phyloP scores from a whole-genome alignment of 2,329 filamentous ascomycete species.

The Xylaria sp. region DNA sequence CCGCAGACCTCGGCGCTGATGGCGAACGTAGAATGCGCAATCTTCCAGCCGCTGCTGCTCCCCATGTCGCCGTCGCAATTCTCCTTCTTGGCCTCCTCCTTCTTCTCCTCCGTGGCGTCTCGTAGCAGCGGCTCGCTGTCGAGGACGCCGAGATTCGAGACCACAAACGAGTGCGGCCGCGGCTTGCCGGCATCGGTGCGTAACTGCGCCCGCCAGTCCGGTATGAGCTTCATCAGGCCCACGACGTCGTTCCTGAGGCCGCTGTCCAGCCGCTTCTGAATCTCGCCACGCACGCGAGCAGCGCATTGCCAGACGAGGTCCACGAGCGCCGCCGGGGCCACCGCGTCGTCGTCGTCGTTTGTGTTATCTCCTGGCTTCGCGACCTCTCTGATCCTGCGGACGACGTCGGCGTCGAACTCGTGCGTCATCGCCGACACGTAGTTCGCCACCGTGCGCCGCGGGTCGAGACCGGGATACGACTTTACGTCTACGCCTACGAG shows the following conservation, averaged over 20 bases:
- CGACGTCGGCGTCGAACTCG: conserved; percentile 35
- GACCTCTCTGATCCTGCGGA: conserved; percentile 33
- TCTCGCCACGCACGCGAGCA: conserved; percentile 47
- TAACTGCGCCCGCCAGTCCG: conserved; percentile 51
- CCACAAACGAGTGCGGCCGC: conserved; percentile 49
- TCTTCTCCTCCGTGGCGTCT: neutral
- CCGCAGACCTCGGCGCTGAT: conserved; percentile 40
- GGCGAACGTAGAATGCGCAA: conserved; percentile 39
- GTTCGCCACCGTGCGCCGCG: conserved; percentile 36
- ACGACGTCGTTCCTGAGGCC: conserved; percentile 50
- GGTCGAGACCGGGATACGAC: conserved; percentile 16
- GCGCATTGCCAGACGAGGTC: conserved; percentile 40
- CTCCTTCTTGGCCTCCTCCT: no score
- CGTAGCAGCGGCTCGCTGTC: conserved; percentile 37
- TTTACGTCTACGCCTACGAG: conserved; percentile 1
- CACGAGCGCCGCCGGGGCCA: conserved; percentile 27
- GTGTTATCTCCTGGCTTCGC: neutral
- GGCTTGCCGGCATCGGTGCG: conserved; percentile 44
- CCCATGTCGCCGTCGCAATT: neutral
- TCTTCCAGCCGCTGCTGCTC: conserved; percentile 29
- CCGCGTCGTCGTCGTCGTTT: neutral
- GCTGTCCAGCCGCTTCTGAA: conserved; percentile 44
- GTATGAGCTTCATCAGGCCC: conserved; percentile 50
- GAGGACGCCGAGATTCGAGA: conserved; percentile 53
- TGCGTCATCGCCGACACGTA: conserved; percentile 40